phyloP scores from a whole-genome alignment of 805 yeast genomes.

The Grigorovia humatica region DNA sequence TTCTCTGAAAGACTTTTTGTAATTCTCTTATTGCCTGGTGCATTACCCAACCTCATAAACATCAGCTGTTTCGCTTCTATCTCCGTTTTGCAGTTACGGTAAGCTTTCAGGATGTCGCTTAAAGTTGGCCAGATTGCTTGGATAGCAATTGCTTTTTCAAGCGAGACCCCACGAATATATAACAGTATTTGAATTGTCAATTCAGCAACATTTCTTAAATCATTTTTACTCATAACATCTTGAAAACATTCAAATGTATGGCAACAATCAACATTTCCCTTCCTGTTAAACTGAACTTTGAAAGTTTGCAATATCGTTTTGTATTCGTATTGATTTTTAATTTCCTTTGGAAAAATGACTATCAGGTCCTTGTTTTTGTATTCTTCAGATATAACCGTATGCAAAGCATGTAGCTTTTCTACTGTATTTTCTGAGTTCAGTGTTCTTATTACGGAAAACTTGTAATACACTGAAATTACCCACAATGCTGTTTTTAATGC shows the following conservation, averaged over 20 bases:
- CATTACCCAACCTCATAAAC: constrained; percentile 19
- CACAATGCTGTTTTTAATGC: constrained; percentile 72
- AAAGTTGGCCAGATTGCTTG: constrained; percentile 71
- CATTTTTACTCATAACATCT: constrained; percentile 57
- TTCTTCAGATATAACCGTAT: constrained; percentile 40
- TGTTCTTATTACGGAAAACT: constrained; percentile 60
- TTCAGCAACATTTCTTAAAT: constrained; percentile 62
- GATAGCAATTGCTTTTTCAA: constrained; percentile 75
- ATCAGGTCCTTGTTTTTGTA: constrained; percentile 34
- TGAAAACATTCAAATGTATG: constrained; percentile 50
- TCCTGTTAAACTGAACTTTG: constrained; percentile 34
- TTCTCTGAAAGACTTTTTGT: constrained; percentile 27
- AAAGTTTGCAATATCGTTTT: constrained; percentile 33
- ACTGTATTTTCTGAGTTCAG: constrained; percentile 67
- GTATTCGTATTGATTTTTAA: constrained; percentile 45
- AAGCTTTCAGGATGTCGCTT: constrained; percentile 31
- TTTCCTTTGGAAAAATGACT: constrained; percentile 42
- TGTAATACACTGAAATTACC: constrained; percentile 52
- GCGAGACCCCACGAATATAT: constrained; percentile 69
- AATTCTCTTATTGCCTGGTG: constrained; percentile 27
- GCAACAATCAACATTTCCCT: constrained; percentile 29
- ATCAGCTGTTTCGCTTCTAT: constrained; percentile 21
- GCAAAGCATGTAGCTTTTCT: constrained; percentile 30
- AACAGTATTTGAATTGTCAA: constrained; percentile 65
- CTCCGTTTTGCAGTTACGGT: constrained; percentile 17